A percentile compares a stretch with the other conserved stretches of the same genome.
These are phyloP conservation scores for Acorus gramineus DNA, from an alignment of 106 monocot genomes.

Conservation along the genomic window DNA sequence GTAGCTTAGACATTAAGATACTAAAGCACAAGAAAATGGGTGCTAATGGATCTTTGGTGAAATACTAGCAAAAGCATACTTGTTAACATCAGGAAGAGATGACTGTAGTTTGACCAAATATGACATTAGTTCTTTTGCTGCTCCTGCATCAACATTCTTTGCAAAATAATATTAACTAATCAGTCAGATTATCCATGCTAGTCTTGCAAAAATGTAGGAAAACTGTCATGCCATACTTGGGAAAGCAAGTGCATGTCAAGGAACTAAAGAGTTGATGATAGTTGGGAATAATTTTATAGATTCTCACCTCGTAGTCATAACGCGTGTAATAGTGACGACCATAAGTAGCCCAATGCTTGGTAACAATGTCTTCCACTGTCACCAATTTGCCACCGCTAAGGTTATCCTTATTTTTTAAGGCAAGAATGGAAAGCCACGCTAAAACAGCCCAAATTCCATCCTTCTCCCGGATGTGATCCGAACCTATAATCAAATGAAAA, in stretches of 20 bases:
- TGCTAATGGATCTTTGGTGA: too few relatives aligned
- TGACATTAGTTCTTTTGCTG: slow-evolving; percentile 90
- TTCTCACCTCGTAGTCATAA: slow-evolving; percentile 90
- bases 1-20: too few relatives aligned
- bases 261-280: background rate
- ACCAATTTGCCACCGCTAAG: slow-evolving; percentile 61
- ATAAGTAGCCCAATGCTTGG: slow-evolving; percentile 80
- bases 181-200: background rate
- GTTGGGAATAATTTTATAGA: background rate
- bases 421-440: slow-evolving; percentile 91
- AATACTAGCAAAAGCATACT: slow-evolving; percentile 28
- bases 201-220: background rate
- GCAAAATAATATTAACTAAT: slow-evolving; percentile 3
- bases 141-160: slow-evolving; percentile 87
- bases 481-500: slow-evolving; percentile 28
- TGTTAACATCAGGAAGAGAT: slow-evolving; percentile 67
- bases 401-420: slow-evolving; percentile 74
- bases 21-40: too few relatives aligned
- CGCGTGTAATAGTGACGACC: slow-evolving; percentile 98
- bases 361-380: slow-evolving; percentile 79
- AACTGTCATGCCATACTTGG: background rate
- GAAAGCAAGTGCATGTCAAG: background rate
- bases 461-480: slow-evolving; percentile 98
- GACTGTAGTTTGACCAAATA: slow-evolving; percentile 64
- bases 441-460: slow-evolving; percentile 99